These are phyloP conservation scores for Punica granatum DNA, from an alignment of 345 rosid genomes.

Conservation along the genomic window DNA sequence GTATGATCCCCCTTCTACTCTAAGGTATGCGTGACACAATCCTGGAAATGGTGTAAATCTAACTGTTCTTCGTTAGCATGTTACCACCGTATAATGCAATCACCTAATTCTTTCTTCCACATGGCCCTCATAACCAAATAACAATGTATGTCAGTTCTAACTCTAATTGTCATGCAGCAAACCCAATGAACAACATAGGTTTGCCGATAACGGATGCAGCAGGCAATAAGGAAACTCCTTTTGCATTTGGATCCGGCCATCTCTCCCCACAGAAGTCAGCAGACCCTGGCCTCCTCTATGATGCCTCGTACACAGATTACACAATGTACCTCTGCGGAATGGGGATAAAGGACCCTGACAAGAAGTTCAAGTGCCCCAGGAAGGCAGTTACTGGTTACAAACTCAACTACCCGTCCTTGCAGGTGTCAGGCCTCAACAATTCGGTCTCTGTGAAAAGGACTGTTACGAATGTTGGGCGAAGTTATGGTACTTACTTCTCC, in stretches of 20 bases:
- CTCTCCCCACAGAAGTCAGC: conserved; percentile 49
- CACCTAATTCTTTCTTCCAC: no score
- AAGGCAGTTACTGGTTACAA: conserved; percentile 20
- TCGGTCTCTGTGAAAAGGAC: conserved; percentile 35
- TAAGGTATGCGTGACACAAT: neutral
- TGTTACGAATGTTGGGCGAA: conserved; percentile 63
- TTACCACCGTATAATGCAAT: no score
- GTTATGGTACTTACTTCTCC: conserved; percentile 33
- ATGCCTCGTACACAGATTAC: conserved; percentile 52
- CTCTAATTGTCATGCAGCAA: conserved; percentile 30
- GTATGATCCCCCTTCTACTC: conserved; percentile 10
- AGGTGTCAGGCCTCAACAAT: conserved; percentile 35
- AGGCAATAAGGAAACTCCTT: conserved; percentile 45
- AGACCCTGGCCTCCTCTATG: conserved; percentile 81
- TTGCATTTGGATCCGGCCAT: conserved; percentile 62
- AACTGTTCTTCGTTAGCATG: no score
- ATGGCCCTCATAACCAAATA: neutral
- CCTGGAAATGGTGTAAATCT: neutral
- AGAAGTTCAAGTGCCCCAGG: conserved; percentile 36
- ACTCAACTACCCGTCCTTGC: conserved; percentile 64
- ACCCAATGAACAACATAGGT: conserved; percentile 36
- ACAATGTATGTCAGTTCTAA: neutral
- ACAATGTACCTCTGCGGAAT: conserved; percentile 46
- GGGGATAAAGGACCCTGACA: conserved; percentile 13
- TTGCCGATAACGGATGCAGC: conserved; percentile 31